Conservation (phyloP, 2,329 filamentous ascomycete genomes). For the Trichophyton verrucosum region DNA sequence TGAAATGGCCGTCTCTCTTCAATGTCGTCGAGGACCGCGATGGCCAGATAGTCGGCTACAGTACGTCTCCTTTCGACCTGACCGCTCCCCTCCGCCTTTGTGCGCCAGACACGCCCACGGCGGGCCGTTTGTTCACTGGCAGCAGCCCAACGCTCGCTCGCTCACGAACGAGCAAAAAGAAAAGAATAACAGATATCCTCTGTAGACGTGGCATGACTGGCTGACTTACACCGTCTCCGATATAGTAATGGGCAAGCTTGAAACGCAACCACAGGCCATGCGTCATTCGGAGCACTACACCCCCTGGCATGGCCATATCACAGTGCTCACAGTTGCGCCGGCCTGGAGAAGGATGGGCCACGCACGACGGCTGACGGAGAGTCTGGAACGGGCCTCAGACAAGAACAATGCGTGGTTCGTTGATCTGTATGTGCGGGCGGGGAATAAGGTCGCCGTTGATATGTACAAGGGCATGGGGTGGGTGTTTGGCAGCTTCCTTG, state of each 20-base stretch:
- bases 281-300: slow-evolving; percentile 75
- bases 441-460: slow-evolving; percentile 73
- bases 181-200: background rate
- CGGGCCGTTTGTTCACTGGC: background rate
- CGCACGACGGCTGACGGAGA: slow-evolving; percentile 67
- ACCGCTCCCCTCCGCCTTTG: background rate
- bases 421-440: slow-evolving; percentile 81
- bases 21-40: slow-evolving; percentile 76
- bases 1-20: slow-evolving; percentile 90
- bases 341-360: slow-evolving; percentile 75
- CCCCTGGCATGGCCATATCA: slow-evolving; percentile 99
- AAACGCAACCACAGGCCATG: slow-evolving; percentile 66
- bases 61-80: slow-evolving; percentile 40
- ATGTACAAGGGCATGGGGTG: slow-evolving; percentile 84
- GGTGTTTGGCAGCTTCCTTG: slow-evolving; percentile 15
- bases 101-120: background rate
- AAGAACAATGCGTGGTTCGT: slow-evolving; percentile 85
- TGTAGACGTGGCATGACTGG: background rate
- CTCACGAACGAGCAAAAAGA: background rate
- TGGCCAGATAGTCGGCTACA: slow-evolving; percentile 89
- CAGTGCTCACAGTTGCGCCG: slow-evolving; percentile 83
- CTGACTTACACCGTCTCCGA: background rate
- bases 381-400: slow-evolving; percentile 71
- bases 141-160: background rate
- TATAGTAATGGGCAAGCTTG: slow-evolving; percentile 89